Base-by-base conservation (phyloP, 1,139 yeast genomes). In the Taphrina sp. region DNA sequence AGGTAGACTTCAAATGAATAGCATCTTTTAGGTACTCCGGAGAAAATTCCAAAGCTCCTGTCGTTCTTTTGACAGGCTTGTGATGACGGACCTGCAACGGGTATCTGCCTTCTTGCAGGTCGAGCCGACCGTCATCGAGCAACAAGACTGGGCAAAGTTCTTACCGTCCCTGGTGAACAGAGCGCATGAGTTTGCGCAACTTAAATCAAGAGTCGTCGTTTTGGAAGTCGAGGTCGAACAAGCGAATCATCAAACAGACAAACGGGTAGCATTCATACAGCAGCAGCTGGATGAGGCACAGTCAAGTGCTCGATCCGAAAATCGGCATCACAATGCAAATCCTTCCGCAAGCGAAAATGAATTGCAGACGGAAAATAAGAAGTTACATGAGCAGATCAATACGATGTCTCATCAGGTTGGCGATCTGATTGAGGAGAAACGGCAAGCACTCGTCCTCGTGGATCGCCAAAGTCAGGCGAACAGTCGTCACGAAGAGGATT, bases 401-500 rank as follows among this genome's bases (percentile, higher is more conserved):
- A 22, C 4, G 3, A 17, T 29, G 5, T 20, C 31, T 3, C 19
- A 67, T 67, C 17, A 38, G 22, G 39, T 22, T 28, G 46, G 39
- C 14, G 46, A 17, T 16, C 59, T 68, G 3, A 59, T 61, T 10
- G 66, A 66, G 12, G 79, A 76, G 36, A 76, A 75, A 45, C 66
- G 71, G 12, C 69, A 69, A 10, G 67, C 73, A 0, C 63, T 74
- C 33, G 76, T 73, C 52, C 62, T 74, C 24, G 60, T 78, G n/a
- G 76, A 73, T 56, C 69, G 71, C 57, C 74, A 74, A 62, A 75
- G 70, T 69, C 72, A 69, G 24, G 85, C 81, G 61, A 67, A 77
- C 36, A 71, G 73, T 35, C 73, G 72, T n/a, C 69, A 80, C 42
- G 77, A 76, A 55, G 72, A 71, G n/a, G 81, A 82, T 49, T 68